Evolutionary conservation across 2,329 filamentous ascomycete species (phyloP).

Genomic region (Rutstroemia sydowiana): DNA sequence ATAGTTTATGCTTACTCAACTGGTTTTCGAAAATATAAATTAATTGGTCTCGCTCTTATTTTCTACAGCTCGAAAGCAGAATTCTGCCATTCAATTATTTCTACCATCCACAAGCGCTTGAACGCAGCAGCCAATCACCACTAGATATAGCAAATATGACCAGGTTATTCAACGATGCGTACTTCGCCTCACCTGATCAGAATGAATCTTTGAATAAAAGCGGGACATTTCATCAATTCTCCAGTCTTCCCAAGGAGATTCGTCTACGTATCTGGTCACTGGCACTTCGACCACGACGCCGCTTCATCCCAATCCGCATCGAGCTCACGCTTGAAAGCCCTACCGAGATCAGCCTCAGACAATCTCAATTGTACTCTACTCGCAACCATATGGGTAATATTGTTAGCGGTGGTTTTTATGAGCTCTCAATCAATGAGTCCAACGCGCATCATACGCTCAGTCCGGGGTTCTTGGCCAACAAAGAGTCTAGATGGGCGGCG

Average conservation of each 20-base stretch:
- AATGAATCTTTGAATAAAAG: background rate
- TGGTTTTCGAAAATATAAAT: background rate
- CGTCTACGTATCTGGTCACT: constrained; percentile 1
- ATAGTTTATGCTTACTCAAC: background rate
- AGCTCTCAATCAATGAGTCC: background rate
- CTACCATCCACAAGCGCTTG: background rate
- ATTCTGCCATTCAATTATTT: background rate
- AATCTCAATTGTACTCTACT: background rate
- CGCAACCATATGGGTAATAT: background rate
- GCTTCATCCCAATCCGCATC: background rate
- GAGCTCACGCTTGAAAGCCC: background rate
- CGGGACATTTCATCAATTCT: background rate
- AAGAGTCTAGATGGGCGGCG: background rate
- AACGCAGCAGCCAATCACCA: background rate
- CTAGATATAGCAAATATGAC: background rate
- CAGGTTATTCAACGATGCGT: background rate
- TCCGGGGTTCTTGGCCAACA: background rate
- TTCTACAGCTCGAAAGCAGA: background rate
- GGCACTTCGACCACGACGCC: background rate
- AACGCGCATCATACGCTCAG: background rate
- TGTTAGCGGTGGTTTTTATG: background rate
- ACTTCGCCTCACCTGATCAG: background rate
- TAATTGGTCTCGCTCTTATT: background rate
- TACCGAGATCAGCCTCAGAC: background rate
- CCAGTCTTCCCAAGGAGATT: background rate